These are phyloP conservation scores for Calonectria fujianensis DNA, from an alignment of 2,329 filamentous ascomycete species.

Conservation along the genomic window DNA sequence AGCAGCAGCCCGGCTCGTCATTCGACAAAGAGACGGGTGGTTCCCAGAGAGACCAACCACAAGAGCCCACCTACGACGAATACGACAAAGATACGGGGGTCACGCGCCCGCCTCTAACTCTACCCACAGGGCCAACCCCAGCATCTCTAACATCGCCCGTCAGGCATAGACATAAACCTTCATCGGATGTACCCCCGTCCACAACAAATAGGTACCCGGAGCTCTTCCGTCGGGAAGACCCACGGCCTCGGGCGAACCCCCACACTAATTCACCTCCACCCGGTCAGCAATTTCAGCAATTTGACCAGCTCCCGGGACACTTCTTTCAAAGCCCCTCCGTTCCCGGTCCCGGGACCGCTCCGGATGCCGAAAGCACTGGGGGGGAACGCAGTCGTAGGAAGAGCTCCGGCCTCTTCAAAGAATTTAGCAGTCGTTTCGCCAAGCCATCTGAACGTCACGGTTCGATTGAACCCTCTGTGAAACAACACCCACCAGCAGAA, in stretches of 20 bases:
- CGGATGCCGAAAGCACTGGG: conserved; percentile 19
- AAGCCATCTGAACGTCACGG: conserved; percentile 59
- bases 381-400: conserved; percentile 63
- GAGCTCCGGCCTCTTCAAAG: conserved; percentile 70
- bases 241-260: conserved; percentile 46
- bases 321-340: conserved; percentile 52
- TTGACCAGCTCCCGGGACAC: conserved; percentile 36
- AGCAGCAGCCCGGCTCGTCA: conserved; percentile 47
- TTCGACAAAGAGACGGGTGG: conserved; percentile 66
- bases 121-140: conserved; percentile 31
- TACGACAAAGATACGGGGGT: conserved; percentile 67
- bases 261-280: conserved; percentile 36
- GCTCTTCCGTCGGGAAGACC: conserved; percentile 62
- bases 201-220: conserved; percentile 70
- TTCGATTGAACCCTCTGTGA: conserved; percentile 50
- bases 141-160: conserved; percentile 11
- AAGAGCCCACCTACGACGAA: conserved; percentile 58
- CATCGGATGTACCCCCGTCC: conserved; percentile 68
- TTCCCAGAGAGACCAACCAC: conserved; percentile 1
- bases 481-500: conserved; percentile 36
- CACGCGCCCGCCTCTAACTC: conserved; percentile 32
- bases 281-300: conserved; percentile 40
- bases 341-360: conserved; percentile 61
- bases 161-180: conserved; percentile 48
- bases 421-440: conserved; percentile 67